Conservation (phyloP, 306 rosid genomes). For the Dicorynia guianensis region DNA sequence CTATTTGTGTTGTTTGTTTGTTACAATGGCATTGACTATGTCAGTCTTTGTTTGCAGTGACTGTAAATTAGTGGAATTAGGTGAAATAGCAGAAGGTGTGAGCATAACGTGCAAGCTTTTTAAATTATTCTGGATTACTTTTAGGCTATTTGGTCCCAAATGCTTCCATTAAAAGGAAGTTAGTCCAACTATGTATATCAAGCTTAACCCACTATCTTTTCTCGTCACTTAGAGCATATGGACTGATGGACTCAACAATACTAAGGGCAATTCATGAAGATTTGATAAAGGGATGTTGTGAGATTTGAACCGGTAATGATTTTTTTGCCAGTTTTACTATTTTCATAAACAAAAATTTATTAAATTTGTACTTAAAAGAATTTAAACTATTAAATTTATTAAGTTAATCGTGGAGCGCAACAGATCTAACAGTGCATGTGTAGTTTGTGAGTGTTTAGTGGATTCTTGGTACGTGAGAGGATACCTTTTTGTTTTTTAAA, state of each 20-base stretch:
- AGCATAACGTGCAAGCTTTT: constrained; percentile 14
- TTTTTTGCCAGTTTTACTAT: too few relatives aligned
- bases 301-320: background rate
- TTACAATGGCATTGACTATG: too few relatives aligned
- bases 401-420: too few relatives aligned
- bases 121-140: background rate
- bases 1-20: too few relatives aligned
- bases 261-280: background rate
- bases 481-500: too few relatives aligned
- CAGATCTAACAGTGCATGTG: too few relatives aligned
- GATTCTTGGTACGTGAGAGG: too few relatives aligned
- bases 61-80: background rate
- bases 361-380: too few relatives aligned
- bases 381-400: too few relatives aligned
- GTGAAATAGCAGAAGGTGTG: constrained; percentile 6
- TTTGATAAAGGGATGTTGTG: constrained; percentile 20
- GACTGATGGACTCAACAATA: background rate
- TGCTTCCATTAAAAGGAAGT: background rate
- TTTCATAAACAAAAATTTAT: too few relatives aligned
- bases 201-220: constrained; percentile 8
- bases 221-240: constrained; percentile 2
- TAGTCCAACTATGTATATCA: background rate
- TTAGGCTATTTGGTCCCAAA: background rate
- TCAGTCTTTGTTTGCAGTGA: background rate
- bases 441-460: too few relatives aligned